Conservation (phyloP, 495 filamentous ascomycete genomes). For the Rostrohypoxylon terebratum region DNA sequence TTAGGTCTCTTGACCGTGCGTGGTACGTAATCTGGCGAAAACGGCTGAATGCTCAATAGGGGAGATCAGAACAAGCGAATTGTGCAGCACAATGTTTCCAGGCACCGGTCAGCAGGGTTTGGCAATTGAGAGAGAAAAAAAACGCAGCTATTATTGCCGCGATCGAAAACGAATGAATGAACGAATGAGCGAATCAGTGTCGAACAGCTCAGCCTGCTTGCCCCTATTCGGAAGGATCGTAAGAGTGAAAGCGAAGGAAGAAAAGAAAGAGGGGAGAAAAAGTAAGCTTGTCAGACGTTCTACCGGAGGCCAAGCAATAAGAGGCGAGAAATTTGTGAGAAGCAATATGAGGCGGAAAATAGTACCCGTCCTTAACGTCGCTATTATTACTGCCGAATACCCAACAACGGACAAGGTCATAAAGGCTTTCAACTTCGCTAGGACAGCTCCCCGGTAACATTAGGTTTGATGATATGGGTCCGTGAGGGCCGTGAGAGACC, state of each 20-base stretch:
- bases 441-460: constrained; percentile 34
- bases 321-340: not conserved
- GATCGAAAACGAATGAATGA: constrained; percentile 15
- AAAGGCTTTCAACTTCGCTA: constrained; percentile 29
- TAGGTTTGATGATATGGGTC: constrained; percentile 37
- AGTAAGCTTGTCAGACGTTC: constrained; percentile 42
- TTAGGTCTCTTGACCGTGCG: not conserved
- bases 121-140: constrained; percentile 4
- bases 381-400: constrained; percentile 1
- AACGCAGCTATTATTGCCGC: constrained; percentile 21
- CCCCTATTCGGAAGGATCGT: constrained; percentile 35
- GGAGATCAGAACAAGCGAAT: constrained; percentile 4
- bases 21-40: constrained; percentile 6
- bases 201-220: constrained; percentile 34
- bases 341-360: constrained; percentile 18
- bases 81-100: constrained; percentile 12
- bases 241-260: constrained; percentile 36
- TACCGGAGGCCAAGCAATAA: constrained; percentile 22
- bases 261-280: constrained; percentile 19
- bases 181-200: constrained; percentile 10
- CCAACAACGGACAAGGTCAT: constrained; percentile 18
- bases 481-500: constrained; percentile 15
- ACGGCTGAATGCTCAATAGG: constrained; percentile 23
- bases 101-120: constrained; percentile 5
- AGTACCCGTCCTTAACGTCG: constrained; percentile 27